Evolutionary conservation across 2,329 filamentous ascomycete species (phyloP).

Genomic region (Cercospora sesami): DNA sequence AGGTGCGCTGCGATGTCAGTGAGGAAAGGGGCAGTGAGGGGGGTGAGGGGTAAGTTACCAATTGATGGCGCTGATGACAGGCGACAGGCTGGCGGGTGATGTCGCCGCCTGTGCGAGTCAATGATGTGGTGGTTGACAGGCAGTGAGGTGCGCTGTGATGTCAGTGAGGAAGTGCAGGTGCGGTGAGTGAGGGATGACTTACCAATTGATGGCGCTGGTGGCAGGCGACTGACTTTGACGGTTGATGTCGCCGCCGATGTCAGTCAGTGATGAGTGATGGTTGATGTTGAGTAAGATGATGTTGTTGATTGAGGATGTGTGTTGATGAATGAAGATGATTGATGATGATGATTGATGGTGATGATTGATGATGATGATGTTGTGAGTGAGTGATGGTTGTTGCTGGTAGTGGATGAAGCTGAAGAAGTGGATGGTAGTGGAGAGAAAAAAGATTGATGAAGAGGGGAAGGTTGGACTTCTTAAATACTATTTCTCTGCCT

Average conservation of each 20-base stretch:
- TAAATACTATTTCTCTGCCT: background rate
- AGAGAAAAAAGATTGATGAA: background rate
- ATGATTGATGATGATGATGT: background rate
- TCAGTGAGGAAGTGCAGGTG: background rate
- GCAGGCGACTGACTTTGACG: background rate
- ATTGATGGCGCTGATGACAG: background rate
- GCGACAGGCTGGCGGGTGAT: background rate
- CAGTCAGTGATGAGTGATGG: conserved; percentile 1
- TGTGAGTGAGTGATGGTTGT: background rate
- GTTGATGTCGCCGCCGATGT: background rate
- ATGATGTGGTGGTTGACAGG: background rate
- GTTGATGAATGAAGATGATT: background rate
- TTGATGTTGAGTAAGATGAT: background rate
- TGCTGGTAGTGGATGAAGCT: conserved; percentile 4
- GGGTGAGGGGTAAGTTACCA: background rate
- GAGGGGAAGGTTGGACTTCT: background rate
- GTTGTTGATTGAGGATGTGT: conserved; percentile 6
- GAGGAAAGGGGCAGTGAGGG: background rate
- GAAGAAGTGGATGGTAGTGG: conserved; percentile 4
- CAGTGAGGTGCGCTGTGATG: background rate
- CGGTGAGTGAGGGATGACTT: background rate
- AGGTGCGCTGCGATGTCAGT: background rate
- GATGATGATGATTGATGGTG: background rate
- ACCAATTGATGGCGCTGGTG: background rate
- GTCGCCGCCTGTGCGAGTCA: background rate